Base-by-base conservation (phyloP, 352 stramenopile species). In the Poterioochromonas sp. region DNA sequence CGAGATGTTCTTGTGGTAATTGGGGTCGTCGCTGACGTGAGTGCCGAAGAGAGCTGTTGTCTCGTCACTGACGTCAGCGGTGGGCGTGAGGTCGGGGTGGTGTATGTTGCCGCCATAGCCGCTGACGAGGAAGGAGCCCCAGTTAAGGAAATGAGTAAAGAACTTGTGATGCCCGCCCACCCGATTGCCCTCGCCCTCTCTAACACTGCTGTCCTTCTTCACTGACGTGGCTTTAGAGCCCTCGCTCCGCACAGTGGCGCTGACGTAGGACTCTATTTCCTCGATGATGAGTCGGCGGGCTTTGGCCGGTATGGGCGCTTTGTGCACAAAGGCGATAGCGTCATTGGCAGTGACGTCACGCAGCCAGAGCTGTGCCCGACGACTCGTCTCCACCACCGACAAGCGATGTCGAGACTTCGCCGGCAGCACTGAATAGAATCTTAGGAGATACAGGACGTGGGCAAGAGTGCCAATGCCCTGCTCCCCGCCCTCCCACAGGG, bases 371-470 rank as follows among this genome's bases (percentile, higher is more conserved):
- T 71, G 32, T 22, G 26, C 12, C 5, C 47, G 62, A 83, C 60
- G 79, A 84, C 62, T 65, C 20, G 8, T 2, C 32, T 44, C 62
- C 11, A 44, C 62, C 32, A 44, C 62, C 32, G 62, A 43, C 32
- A 40, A 26, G 15, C 8, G 62, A 3, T 44, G 62, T 22, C 62
- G 58, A 32, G 58, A 68, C 58, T 29, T 5, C 2, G 8, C 32
- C 5, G 62, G 62, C 62, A 71, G 32, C 2, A 47, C 41, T 3
- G 62, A 5, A 29, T 71, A 71, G 34, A 71, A 71, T 3, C 62
- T 12, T 2, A 71, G 29, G 1, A 71, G 34, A 47, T 43, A 71
- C 15, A 71, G 62, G 18, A 43, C 2, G 2, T 12, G 15, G 11
- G 62, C 62, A 5, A 71, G 32, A 41, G 39, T 26, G 18, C 8